Evolutionary conservation across 2,329 filamentous ascomycete genomes (phyloP).

Genomic region (Cladophialophora exuberans): DNA sequence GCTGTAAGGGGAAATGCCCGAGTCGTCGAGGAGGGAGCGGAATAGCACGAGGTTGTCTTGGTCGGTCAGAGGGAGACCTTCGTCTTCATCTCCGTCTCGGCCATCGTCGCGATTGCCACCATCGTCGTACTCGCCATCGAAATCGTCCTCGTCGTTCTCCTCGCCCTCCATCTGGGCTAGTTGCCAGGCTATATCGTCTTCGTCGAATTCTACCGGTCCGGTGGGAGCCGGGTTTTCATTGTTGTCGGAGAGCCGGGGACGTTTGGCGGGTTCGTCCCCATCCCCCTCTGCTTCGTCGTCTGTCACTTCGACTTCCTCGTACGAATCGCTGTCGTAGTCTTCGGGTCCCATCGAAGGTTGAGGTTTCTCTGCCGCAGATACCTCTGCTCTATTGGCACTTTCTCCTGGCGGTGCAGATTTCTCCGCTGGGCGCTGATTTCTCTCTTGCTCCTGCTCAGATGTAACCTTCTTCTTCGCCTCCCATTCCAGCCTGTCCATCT

Average conservation of each 20-base stretch:
- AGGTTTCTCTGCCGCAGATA: conserved; percentile 17
- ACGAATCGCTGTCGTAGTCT: conserved; percentile 67
- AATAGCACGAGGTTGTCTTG: conserved; percentile 79
- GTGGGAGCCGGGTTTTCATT: conserved; percentile 43
- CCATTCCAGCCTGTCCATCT: conserved; percentile 73
- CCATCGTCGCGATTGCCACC: conserved; percentile 71
- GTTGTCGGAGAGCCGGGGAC: conserved; percentile 56
- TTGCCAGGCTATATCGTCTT: conserved; percentile 93
- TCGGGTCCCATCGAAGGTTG: conserved; percentile 32
- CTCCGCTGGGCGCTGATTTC: conserved; percentile 3
- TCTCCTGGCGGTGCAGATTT: conserved; percentile 31
- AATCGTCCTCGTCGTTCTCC: conserved; percentile 67
- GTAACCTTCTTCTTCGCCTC: conserved; percentile 58
- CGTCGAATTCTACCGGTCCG: conserved; percentile 76
- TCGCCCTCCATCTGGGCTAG: conserved; percentile 86
- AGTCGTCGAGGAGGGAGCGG: conserved; percentile 83
- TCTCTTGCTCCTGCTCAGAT: conserved; percentile 45
- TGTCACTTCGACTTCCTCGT: conserved; percentile 76
- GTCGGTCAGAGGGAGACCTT: conserved; percentile 69
- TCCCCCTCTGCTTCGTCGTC: conserved; percentile 59
- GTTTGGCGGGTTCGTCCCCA: conserved; percentile 48
- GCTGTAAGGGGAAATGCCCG: conserved; percentile 79
- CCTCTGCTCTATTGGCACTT: conserved; percentile 28
- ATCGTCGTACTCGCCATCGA: conserved; percentile 42
- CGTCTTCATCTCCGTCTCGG: conserved; percentile 69